Evolutionary conservation across 306 rosid species (phyloP), one percentile per base, ranked within the genome.

Genomic region (Trichosanthes truncata): DNA sequence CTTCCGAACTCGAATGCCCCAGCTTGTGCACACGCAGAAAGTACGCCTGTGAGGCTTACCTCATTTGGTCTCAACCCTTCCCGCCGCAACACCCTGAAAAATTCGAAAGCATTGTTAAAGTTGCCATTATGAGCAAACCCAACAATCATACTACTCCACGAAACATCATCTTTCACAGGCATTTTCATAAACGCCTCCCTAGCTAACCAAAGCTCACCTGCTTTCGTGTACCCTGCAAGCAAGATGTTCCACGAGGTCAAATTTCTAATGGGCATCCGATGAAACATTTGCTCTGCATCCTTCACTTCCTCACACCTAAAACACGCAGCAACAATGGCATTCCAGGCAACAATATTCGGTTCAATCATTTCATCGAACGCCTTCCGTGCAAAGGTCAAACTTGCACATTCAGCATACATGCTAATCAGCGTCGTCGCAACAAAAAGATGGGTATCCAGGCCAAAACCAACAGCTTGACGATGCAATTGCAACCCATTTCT

Each of bases 121-220:
- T 63, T 87, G 61, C 95, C 91, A 36, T 67, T 80, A 6, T 88
- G 95, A 66, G 92, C 83, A 86, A 89, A 89, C 85, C 93, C 98
- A 81, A 89, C 89, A 83, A 92, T 91, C 92, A 95, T 89, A 38
- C 89, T 95, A 83, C 97, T 89, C 98, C 95, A 95, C 35, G 93
- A 95, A 71, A 91, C 91, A 51, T 82, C 97, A 59, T 95, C 92
- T 83, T 84, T 88, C 61, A 84, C 21, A 36, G 84, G 85, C 92
- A 94, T 92, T 31, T 87, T 85, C 67, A 45, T 65, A 89, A 92
- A 94, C 73, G 80, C 81, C 78, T 82, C 77, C 73, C 68, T 85
- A 1, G 95, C 98, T 71, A 82, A 83, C 88, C 85, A 87, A 86
- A 94, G 86, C 85, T 92, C 87, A 69, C 91, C 89, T 7, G 83